Conservation (phyloP, 2,329 filamentous ascomycete species). For the Xylariaceae sp. region DNA sequence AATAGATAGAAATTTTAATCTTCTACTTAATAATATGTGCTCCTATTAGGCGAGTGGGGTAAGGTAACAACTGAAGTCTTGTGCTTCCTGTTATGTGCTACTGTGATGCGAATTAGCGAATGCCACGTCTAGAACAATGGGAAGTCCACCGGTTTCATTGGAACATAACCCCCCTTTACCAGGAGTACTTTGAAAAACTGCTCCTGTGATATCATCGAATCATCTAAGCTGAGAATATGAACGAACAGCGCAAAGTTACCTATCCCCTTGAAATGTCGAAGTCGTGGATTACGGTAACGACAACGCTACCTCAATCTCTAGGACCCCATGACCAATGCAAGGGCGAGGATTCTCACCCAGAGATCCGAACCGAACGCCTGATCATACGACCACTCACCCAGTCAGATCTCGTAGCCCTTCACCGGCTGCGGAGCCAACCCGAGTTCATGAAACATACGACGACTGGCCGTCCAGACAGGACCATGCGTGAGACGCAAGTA, state of each 20-base stretch:
- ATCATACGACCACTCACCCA: background rate
- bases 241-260: background rate
- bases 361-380: slow-evolving; percentile 8
- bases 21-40: no score
- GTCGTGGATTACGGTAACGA: slow-evolving; percentile 9
- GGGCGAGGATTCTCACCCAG: background rate
- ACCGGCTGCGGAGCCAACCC: background rate
- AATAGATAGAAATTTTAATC: no score
- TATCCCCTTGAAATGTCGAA: background rate
- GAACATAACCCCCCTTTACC: no score
- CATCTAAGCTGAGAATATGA: background rate
- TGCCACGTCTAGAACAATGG: no score
- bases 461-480: background rate
- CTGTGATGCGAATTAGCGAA: no score
- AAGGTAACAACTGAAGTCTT: background rate
- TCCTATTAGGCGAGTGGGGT: background rate
- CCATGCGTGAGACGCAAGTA: background rate
- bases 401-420: slow-evolving; percentile 1
- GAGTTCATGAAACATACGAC: slow-evolving; percentile 14
- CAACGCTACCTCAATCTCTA: slow-evolving; percentile 9
- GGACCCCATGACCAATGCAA: background rate
- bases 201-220: background rate
- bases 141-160: no score
- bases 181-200: background rate
- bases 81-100: background rate